Percentiles rank a stretch among this genome's conserved stretches.
Evolutionary conservation across 495 filamentous ascomycete species (phyloP).

Genomic region (Xylaria curta): DNA sequence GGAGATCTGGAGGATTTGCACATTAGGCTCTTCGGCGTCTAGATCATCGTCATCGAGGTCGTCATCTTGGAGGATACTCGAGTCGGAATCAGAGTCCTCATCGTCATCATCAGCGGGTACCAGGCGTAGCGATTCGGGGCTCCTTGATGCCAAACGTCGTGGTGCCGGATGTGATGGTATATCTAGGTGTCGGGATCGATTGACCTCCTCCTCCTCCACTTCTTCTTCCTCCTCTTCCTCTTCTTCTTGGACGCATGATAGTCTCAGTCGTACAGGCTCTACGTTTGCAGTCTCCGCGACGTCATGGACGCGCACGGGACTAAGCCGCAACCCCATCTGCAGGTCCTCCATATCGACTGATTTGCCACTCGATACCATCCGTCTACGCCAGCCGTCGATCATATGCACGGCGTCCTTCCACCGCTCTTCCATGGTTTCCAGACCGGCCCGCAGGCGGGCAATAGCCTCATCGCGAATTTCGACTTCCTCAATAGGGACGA

Average conservation of each 20-base stretch:
- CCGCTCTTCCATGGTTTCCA: slow-evolving; percentile 87
- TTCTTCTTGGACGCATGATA: slow-evolving; percentile 48
- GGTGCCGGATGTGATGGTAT: slow-evolving; percentile 39
- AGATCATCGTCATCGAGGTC: slow-evolving; percentile 57
- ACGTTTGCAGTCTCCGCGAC: slow-evolving; percentile 55
- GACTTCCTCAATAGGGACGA: slow-evolving; percentile 94
- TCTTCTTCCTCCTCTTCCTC: slow-evolving; percentile 45
- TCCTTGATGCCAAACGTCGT: slow-evolving; percentile 26
- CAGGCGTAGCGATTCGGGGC: slow-evolving; percentile 42
- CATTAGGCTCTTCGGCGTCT: slow-evolving; percentile 54
- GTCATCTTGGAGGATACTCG: slow-evolving; percentile 58
- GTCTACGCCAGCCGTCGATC: slow-evolving; percentile 91
- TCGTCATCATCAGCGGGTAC: slow-evolving; percentile 43
- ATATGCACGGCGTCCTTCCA: slow-evolving; percentile 89
- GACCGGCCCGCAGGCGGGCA: slow-evolving; percentile 75
- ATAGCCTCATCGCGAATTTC: slow-evolving; percentile 92
- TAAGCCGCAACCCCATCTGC: slow-evolving; percentile 73
- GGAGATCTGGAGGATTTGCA: slow-evolving; percentile 55
- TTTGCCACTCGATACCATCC: slow-evolving; percentile 78
- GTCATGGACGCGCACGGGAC: slow-evolving; percentile 61
- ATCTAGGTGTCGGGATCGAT: slow-evolving; percentile 10
- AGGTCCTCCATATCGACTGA: slow-evolving; percentile 85
- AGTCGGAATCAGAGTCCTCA: slow-evolving; percentile 51
- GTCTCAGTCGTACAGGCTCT: slow-evolving; percentile 36
- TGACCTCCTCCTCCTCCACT: slow-evolving; percentile 37